These are phyloP conservation scores for Lasiosphaeris hirsuta DNA, from an alignment of 495 filamentous ascomycete genomes.

Conservation along the genomic window DNA sequence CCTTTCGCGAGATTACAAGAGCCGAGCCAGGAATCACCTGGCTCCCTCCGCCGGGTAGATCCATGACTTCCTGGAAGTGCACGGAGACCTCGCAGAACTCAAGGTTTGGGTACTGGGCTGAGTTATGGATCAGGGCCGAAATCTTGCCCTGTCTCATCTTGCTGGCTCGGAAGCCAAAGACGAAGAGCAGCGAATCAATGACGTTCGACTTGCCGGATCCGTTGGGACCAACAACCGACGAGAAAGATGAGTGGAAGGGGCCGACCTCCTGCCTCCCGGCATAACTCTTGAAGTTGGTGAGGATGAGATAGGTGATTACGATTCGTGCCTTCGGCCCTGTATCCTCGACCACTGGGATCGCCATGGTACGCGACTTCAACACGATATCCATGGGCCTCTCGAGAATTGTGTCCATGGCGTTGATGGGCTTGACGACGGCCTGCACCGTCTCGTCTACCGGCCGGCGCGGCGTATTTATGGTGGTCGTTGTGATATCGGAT, in stretches of 20 bases:
- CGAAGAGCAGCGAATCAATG: slow-evolving; percentile 95
- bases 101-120: slow-evolving; percentile 76
- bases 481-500: slow-evolving; percentile 72
- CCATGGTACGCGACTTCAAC: slow-evolving; percentile 75
- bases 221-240: slow-evolving; percentile 97
- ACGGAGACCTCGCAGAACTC: slow-evolving; percentile 93
- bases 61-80: slow-evolving; percentile 91
- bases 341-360: slow-evolving; percentile 62
- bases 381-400: slow-evolving; percentile 95
- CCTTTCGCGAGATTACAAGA: slow-evolving; percentile 82
- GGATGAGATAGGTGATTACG: slow-evolving; percentile 83
- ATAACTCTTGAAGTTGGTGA: slow-evolving; percentile 98
- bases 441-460: slow-evolving; percentile 37
- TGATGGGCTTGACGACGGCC: slow-evolving; percentile 59
- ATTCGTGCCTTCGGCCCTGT: slow-evolving; percentile 75
- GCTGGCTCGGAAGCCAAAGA: slow-evolving; percentile 96
- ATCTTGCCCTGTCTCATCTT: slow-evolving; percentile 99
- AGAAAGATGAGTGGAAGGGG: slow-evolving; percentile 95
- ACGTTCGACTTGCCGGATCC: slow-evolving; percentile 99
- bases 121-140: slow-evolving; percentile 95
- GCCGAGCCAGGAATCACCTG: slow-evolving; percentile 77
- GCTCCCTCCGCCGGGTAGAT: slow-evolving; percentile 69
- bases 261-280: slow-evolving; percentile 93
- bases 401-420: slow-evolving; percentile 66
- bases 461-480: slow-evolving; percentile 50